A percentile compares a stretch with the other conserved stretches of the same genome.
phyloP scores from a whole-genome alignment of 225 moss, liverwort and hornwort genomes.

The Antitrichia curtipendula region DNA sequence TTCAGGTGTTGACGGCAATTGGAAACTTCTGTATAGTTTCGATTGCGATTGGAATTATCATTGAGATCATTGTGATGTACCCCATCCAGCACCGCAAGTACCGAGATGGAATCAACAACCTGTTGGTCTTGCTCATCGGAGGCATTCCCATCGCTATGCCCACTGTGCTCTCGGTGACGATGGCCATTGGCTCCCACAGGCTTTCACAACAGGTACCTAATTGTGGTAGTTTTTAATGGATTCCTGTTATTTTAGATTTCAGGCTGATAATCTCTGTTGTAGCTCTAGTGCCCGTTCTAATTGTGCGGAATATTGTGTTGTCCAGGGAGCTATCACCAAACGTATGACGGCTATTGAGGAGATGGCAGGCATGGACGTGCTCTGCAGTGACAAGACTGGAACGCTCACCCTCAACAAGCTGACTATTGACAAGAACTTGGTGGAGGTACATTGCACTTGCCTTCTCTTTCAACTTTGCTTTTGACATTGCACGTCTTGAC shows the following conservation, averaged over 20 bases:
- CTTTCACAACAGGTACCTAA: conserved; percentile 33
- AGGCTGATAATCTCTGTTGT: neutral
- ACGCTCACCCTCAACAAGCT: conserved; percentile 43
- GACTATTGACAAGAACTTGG: conserved; percentile 32
- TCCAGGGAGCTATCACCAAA: conserved; percentile 60
- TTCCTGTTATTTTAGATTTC: neutral
- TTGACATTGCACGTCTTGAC: neutral
- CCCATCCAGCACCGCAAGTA: conserved; percentile 39
- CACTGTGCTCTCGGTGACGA: conserved; percentile 56
- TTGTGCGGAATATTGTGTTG: neutral
- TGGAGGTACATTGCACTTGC: conserved; percentile 4
- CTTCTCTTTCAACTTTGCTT: neutral
- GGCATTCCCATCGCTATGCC: conserved; percentile 73
- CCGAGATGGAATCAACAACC: conserved; percentile 43
- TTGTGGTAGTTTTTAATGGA: neutral
- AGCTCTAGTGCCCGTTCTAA: neutral
- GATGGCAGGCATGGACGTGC: conserved; percentile 69
- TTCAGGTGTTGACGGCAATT: conserved; percentile 39
- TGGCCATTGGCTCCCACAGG: conserved; percentile 60
- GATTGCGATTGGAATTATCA: conserved; percentile 40
- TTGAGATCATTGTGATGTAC: conserved; percentile 59
- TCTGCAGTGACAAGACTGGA: conserved; percentile 53
- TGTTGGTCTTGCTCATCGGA: conserved; percentile 55
- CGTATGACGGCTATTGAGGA: conserved; percentile 75
- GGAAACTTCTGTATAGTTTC: conserved; percentile 62